phyloP scores from a whole-genome alignment of 495 filamentous ascomycete genomes.

The Extremus antarcticus region DNA sequence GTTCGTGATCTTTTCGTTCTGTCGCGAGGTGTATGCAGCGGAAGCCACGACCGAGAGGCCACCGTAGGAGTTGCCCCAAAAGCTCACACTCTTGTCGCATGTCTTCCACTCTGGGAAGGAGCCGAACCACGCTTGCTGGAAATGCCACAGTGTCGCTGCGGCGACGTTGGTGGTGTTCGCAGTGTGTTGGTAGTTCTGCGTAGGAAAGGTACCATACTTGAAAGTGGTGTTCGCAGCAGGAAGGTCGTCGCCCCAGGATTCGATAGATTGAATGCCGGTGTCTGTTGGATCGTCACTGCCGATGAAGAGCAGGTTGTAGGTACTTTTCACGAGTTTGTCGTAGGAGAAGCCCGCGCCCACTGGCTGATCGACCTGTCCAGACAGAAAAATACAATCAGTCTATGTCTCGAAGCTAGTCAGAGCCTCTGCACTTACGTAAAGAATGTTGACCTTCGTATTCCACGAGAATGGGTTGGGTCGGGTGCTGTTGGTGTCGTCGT shows the following conservation, averaged over 20 bases:
- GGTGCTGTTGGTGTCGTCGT: slow-evolving; percentile 29
- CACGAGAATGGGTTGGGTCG: slow-evolving; percentile 21
- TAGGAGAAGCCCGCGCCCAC: slow-evolving; percentile 31
- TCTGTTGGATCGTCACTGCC: slow-evolving; percentile 2
- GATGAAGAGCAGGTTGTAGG: slow-evolving; percentile 26
- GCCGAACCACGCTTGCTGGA: slow-evolving; percentile 15
- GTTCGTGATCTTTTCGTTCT: slow-evolving; percentile 19
- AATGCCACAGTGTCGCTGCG: slow-evolving; percentile 15
- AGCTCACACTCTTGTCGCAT: slow-evolving; percentile 4
- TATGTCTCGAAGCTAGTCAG: neutral
- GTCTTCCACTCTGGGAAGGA: slow-evolving; percentile 11
- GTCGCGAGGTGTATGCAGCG: slow-evolving; percentile 15
- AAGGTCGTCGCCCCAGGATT: neutral
- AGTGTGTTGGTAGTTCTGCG: slow-evolving; percentile 7
- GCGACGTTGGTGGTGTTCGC: slow-evolving; percentile 2
- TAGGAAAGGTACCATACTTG: slow-evolving; percentile 13
- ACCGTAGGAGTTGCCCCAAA: slow-evolving; percentile 12
- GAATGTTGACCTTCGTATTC: slow-evolving; percentile 19
- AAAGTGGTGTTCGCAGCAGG: slow-evolving; percentile 16
- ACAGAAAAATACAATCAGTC: slow-evolving; percentile 24
- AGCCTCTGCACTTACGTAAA: slow-evolving; percentile 15
- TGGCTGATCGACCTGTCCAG: slow-evolving; percentile 33
- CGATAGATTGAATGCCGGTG: slow-evolving; percentile 4
- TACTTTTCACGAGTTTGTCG: slow-evolving; percentile 29
- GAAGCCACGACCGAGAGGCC: slow-evolving; percentile 18